phyloP scores from a whole-genome alignment of 495 filamentous ascomycete genomes.

The Penicillium lagena region DNA sequence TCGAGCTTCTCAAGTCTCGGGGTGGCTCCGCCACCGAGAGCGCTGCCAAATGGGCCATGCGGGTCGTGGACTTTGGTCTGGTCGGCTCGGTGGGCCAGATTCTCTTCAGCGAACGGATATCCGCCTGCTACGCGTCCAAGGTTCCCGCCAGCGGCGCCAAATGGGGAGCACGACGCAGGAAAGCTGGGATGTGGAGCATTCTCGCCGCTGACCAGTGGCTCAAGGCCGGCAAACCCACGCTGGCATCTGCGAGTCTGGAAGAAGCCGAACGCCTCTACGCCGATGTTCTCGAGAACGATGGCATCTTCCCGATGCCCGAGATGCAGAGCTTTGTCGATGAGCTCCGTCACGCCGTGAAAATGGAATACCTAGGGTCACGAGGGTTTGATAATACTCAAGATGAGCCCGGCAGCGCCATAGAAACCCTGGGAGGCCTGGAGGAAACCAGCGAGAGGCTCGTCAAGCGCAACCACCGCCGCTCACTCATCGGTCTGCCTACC shows the following conservation, averaged over 20 bases:
- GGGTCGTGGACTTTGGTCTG: conserved; percentile 70
- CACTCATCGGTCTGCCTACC: conserved; percentile 28
- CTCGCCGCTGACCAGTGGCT: conserved; percentile 81
- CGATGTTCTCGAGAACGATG: conserved; percentile 48
- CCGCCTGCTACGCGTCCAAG: conserved; percentile 74
- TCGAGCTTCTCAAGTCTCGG: conserved; percentile 75
- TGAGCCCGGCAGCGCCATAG: conserved; percentile 15
- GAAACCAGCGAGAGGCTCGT: conserved; percentile 55
- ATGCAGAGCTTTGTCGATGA: conserved; percentile 54
- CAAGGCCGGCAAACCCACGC: conserved; percentile 57
- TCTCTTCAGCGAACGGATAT: conserved; percentile 75
- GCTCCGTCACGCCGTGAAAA: conserved; percentile 52
- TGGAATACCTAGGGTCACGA: conserved; percentile 39
- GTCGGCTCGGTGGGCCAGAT: conserved; percentile 69
- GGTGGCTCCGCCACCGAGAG: conserved; percentile 78
- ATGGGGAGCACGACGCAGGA: conserved; percentile 67
- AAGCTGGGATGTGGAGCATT: conserved; percentile 86
- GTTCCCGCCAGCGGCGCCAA: conserved; percentile 53
- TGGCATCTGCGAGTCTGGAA: conserved; percentile 65
- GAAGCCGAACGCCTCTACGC: conserved; percentile 65
- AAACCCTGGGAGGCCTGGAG: conserved; percentile 36
- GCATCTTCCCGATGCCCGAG: conserved; percentile 48
- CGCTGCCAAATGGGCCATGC: conserved; percentile 76
- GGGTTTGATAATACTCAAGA: conserved; percentile 25
- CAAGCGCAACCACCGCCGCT: conserved; percentile 35